These are phyloP conservation scores for Paecilomyces sp. DNA, from an alignment of 2,329 filamentous ascomycete species.

Conservation along the genomic window DNA sequence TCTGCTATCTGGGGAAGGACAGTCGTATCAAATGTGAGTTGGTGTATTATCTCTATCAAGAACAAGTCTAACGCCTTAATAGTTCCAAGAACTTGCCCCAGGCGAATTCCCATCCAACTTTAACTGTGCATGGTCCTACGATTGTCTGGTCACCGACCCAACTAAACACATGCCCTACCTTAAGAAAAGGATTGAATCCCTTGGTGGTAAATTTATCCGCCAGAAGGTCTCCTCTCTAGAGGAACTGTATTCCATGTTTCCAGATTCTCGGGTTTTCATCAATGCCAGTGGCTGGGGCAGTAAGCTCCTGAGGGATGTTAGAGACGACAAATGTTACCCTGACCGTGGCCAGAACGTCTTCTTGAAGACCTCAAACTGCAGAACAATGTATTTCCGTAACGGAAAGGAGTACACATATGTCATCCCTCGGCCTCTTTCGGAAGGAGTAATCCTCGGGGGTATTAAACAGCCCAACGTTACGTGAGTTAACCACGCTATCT, in stretches of 20 bases:
- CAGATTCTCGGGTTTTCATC: conserved; percentile 28
- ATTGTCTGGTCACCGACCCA: conserved; percentile 31
- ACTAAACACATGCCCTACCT: conserved; percentile 31
- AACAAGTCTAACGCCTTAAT: background rate
- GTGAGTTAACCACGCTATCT: conserved; percentile 11
- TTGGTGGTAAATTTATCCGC: conserved; percentile 28
- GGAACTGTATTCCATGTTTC: conserved; percentile 27
- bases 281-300: conserved; percentile 33
- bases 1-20: conserved; percentile 29
- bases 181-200: conserved; percentile 16
- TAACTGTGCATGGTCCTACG: conserved; percentile 26
- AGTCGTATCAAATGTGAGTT: conserved; percentile 22
- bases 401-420: conserved; percentile 33
- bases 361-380: conserved; percentile 20
- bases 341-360: conserved; percentile 34
- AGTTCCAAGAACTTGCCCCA: conserved; percentile 26
- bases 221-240: conserved; percentile 24
- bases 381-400: conserved; percentile 28
- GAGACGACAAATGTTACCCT: conserved; percentile 26
- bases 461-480: conserved; percentile 26
- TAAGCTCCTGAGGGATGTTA: conserved; percentile 24
- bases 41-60: background rate
- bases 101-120: conserved; percentile 27
- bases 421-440: conserved; percentile 27
- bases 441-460: conserved; percentile 27